phyloP scores from a whole-genome alignment of 2,329 filamentous ascomycete species.

The Aspergillus melleus region DNA sequence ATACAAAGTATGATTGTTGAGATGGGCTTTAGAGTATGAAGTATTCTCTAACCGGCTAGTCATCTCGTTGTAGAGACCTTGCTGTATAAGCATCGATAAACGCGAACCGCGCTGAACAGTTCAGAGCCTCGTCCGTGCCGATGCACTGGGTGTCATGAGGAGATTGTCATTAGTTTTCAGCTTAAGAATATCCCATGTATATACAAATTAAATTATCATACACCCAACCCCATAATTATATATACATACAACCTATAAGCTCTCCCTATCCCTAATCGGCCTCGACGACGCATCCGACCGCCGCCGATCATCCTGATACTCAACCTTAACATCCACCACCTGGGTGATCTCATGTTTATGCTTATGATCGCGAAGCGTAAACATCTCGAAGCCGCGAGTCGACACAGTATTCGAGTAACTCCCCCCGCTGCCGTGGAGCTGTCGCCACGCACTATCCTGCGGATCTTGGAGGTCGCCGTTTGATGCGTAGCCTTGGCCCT shows the following conservation, averaged over 20 bases:
- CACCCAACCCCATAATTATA: too few species aligned
- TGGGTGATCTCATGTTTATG: not conserved
- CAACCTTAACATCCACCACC: constrained; percentile 1
- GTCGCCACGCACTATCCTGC: not conserved
- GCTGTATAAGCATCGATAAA: too few species aligned
- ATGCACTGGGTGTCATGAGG: too few species aligned
- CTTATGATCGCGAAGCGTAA: not conserved
- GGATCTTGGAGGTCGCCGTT: not conserved
- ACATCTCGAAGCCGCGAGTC: constrained; percentile 1
- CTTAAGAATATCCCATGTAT: too few species aligned
- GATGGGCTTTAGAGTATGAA: too few species aligned
- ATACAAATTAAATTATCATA: too few species aligned
- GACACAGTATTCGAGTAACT: constrained; percentile 5
- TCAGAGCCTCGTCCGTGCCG: too few species aligned
- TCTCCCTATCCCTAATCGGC: not conserved
- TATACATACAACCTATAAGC: not conserved
- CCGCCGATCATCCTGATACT: constrained; percentile 7
- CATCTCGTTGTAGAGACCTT: too few species aligned
- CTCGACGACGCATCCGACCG: constrained; percentile 3
- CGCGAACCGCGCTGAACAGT: too few species aligned
- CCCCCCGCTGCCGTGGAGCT: not conserved
- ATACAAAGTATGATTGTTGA: too few species aligned
- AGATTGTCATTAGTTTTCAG: too few species aligned
- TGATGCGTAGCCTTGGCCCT: not conserved
- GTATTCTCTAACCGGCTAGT: too few species aligned